Base-by-base conservation (phyloP, 768 basidiomycete genomes). In the Mycena rebaudengoi region DNA sequence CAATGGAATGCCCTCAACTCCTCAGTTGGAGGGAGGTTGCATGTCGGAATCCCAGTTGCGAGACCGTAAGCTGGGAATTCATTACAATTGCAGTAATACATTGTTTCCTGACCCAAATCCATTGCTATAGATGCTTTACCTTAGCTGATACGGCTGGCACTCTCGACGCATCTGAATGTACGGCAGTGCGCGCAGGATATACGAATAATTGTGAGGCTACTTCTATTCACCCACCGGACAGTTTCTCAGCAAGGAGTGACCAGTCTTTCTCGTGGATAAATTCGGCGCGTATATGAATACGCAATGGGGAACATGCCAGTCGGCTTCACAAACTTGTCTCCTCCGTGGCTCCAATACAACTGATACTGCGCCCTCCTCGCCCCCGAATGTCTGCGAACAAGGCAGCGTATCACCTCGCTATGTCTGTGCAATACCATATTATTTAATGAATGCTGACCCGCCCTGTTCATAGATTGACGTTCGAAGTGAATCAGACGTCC, bases 231-330 rank as follows among this genome's bases (percentile, higher is more conserved):
- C 3, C 37, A 20, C n/a, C n/a, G n/a, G n/a, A n/a, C n/a, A n/a
- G n/a, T 16, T 8, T 21, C 30, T 18, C n/a, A n/a, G n/a, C n/a
- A 13, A 39, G 16, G 3, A 12, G 4, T 12, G 13, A 20, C 23
- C 23, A 70, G 71, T 49, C 7, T 68, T 68, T 40, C 64, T 69
- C 5, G 58, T 63, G 21, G 63, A 64, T n/a, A 30, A 55, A 16
- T 67, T 69, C 30, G 70, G 68, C 39, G 69, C 63, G 14, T 71
- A 68, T 54, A 61, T 69, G 53, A 65, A 69, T 30, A 54, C 74
- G 2, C 75, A 80, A 66, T 80, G 79, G 80, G 80, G 78, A 62
- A 76, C 78, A 10, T 82, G 81, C 64, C 78, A 80, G 61, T 40
- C 62, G 33, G 70, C 65, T 7, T 48, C 66, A 0, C 60, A 73